phyloP scores from a whole-genome alignment of 176 grass and related monocot genomes.

The Cenchrus purpureus region DNA sequence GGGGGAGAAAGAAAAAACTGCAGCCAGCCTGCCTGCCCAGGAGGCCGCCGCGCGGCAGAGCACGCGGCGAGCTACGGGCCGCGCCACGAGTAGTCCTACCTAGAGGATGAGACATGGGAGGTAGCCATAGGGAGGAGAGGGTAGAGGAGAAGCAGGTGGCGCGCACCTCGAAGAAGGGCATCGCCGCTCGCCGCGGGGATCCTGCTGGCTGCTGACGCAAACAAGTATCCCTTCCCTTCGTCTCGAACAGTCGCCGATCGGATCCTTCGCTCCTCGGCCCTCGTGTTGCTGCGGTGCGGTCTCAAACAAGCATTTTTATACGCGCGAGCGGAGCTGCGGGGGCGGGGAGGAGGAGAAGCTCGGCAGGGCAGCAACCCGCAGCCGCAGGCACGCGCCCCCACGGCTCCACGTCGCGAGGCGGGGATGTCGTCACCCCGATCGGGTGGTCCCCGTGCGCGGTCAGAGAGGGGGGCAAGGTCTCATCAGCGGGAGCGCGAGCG shows the following conservation, averaged over 20 bases:
- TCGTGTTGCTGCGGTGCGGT: background rate
- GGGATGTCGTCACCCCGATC: constrained; percentile 47
- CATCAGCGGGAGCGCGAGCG: too few relatives aligned
- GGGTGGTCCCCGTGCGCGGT: too few relatives aligned
- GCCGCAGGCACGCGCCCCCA: background rate
- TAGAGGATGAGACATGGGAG: background rate
- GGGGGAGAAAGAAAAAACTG: too few relatives aligned
- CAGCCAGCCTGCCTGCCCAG: background rate
- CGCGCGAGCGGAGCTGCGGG: background rate
- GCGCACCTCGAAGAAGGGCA: constrained; percentile 62
- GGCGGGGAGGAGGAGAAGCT: background rate
- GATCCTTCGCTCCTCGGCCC: too few relatives aligned
- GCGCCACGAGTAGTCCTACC: constrained; percentile 12
- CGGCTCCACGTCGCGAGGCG: background rate
- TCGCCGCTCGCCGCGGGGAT: background rate
- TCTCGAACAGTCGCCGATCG: background rate
- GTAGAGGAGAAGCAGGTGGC: background rate
- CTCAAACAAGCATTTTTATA: constrained; percentile 15
- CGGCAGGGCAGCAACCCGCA: too few relatives aligned
- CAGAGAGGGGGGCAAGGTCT: too few relatives aligned
- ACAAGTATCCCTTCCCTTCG: background rate
- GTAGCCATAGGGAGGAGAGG: too few relatives aligned
- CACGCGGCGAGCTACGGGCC: background rate
- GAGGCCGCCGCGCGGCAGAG: background rate
- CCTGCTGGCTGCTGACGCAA: background rate